Percentiles rank a stretch among this genome's conserved stretches.
Conservation (phyloP, 2,329 filamentous ascomycete species). For the Arthrobotrys sinensis region DNA sequence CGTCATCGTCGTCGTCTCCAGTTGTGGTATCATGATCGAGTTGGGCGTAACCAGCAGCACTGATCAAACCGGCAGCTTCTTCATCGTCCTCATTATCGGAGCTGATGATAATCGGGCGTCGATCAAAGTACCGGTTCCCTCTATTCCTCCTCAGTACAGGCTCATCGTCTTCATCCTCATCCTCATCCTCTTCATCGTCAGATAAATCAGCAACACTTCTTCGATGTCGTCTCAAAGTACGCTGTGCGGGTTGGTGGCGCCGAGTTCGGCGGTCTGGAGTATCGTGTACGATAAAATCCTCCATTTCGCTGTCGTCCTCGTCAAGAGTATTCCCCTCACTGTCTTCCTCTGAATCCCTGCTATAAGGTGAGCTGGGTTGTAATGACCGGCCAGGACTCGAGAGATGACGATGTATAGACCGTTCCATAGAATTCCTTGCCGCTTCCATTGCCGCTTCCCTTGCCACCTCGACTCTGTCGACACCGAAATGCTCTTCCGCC, state of each 20-base stretch:
- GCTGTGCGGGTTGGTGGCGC: conserved; percentile 32
- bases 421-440: conserved; percentile 29
- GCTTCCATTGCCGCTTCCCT: conserved; percentile 32
- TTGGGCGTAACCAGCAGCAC: conserved; percentile 61
- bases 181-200: conserved; percentile 62
- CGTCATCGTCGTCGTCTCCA: conserved; percentile 63
- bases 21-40: conserved; percentile 63
- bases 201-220: conserved; percentile 54
- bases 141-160: conserved; percentile 61
- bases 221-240: conserved; percentile 50
- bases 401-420: conserved; percentile 35
- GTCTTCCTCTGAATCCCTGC: conserved; percentile 62
- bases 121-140: conserved; percentile 50
- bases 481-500: conserved; percentile 53
- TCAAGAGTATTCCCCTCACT: conserved; percentile 60
- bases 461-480: conserved; percentile 45
- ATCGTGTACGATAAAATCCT: conserved; percentile 64
- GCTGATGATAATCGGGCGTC: conserved; percentile 58
- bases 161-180: conserved; percentile 62
- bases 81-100: conserved; percentile 64
- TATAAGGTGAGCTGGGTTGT: conserved; percentile 51
- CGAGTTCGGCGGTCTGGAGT: conserved; percentile 62
- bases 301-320: conserved; percentile 60
- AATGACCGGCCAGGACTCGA: conserved; percentile 47
- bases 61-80: conserved; percentile 53